Conservation (phyloP, 2,329 filamentous ascomycete species). For the Madurella fahalii region DNA sequence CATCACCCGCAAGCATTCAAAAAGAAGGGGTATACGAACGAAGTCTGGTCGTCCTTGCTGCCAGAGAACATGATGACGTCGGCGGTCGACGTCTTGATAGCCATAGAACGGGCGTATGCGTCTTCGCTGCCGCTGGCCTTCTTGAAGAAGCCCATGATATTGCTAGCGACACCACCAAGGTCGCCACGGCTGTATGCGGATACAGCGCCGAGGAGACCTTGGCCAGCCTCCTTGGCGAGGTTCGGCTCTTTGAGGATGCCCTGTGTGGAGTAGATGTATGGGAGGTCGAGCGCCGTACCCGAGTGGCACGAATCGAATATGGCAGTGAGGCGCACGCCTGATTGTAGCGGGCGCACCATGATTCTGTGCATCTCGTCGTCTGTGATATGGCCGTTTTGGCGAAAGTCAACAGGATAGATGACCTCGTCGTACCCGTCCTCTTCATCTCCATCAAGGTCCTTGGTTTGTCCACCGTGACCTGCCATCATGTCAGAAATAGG, state of each 20-base stretch:
- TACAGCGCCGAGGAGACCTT: conserved; percentile 57
- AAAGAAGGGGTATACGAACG: conserved; percentile 54
- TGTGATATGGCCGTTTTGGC: conserved; percentile 73
- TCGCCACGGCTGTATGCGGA: conserved; percentile 65
- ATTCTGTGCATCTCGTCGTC: conserved; percentile 80
- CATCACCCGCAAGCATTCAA: conserved; percentile 11
- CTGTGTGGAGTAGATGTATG: conserved; percentile 66
- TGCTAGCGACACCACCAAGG: conserved; percentile 74
- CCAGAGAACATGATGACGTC: conserved; percentile 98
- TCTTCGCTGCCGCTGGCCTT: conserved; percentile 79
- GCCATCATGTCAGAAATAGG: neutral
- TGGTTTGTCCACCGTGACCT: conserved; percentile 78
- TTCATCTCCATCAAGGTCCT: conserved; percentile 74
- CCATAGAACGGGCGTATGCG: conserved; percentile 72
- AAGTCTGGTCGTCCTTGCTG: conserved; percentile 94
- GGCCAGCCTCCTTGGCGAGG: conserved; percentile 62
- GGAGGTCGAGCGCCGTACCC: conserved; percentile 61
- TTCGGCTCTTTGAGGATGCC: conserved; percentile 66
- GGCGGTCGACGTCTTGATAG: conserved; percentile 89
- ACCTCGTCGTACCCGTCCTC: conserved; percentile 80
- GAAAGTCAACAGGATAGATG: conserved; percentile 79
- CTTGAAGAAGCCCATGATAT: conserved; percentile 80
- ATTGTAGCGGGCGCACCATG: conserved; percentile 56
- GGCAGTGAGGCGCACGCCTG: conserved; percentile 56
- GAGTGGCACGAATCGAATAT: conserved; percentile 66